phyloP scores from a whole-genome alignment of 768 basidiomycete genomes.

The Auriculariales sp. region DNA sequence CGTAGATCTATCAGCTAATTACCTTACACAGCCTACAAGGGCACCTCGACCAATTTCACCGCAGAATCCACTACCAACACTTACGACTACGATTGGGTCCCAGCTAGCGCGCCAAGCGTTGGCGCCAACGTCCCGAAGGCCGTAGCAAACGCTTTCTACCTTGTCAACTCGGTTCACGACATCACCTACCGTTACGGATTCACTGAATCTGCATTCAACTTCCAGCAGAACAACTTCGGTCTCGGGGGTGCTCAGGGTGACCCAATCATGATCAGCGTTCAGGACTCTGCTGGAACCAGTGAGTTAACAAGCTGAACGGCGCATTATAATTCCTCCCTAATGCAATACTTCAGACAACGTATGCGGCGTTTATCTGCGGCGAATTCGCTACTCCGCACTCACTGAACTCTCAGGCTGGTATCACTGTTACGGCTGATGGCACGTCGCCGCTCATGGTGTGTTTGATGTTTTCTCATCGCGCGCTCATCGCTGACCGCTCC shows the following conservation, averaged over 20 bases:
- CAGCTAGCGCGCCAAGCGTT: conserved; percentile 23
- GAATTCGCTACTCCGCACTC: too few relatives aligned
- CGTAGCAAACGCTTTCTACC: conserved; percentile 33
- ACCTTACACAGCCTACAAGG: too few relatives aligned
- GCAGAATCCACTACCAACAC: conserved; percentile 22
- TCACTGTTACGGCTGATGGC: conserved; percentile 11
- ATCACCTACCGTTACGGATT: conserved; percentile 40
- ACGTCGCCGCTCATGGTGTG: conserved; percentile 30
- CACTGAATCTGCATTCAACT: conserved; percentile 43
- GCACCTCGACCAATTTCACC: conserved; percentile 15
- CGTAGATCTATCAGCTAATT: too few relatives aligned
- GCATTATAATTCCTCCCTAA: background rate
- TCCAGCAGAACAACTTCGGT: conserved; percentile 41
- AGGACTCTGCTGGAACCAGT: conserved; percentile 25
- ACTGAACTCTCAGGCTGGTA: background rate
- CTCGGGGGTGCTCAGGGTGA: conserved; percentile 37
- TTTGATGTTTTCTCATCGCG: conserved; percentile 19
- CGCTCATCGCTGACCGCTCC: conserved; percentile 10
- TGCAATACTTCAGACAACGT: background rate
- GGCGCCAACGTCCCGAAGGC: conserved; percentile 37
- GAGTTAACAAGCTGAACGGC: background rate
- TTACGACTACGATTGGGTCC: conserved; percentile 25
- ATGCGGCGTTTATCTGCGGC: too few relatives aligned
- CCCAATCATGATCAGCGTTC: conserved; percentile 34
- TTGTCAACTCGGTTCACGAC: conserved; percentile 48